These are phyloP conservation scores for Bothriochloa decipiens DNA, from an alignment of 176 grass and related monocot species.

Conservation along the genomic window DNA sequence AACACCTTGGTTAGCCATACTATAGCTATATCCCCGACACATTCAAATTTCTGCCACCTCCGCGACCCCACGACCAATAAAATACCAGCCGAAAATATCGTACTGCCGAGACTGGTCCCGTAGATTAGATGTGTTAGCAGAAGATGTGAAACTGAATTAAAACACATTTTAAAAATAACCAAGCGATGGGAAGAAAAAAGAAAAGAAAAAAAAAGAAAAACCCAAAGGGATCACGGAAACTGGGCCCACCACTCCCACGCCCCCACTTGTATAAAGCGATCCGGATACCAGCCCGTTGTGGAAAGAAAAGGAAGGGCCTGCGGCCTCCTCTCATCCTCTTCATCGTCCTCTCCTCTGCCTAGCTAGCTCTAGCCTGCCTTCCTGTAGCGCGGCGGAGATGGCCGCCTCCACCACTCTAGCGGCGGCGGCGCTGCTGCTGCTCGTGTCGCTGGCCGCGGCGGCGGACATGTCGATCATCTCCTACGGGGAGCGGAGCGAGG, in stretches of 20 bases:
- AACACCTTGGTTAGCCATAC: too few relatives aligned
- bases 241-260: constrained; percentile 39
- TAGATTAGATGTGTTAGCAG: neutral
- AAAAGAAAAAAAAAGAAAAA: neutral
- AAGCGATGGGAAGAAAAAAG: neutral
- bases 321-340: neutral
- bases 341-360: neutral
- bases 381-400: constrained; percentile 29
- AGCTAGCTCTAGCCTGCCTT: too few relatives aligned
- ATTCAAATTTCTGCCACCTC: too few relatives aligned
- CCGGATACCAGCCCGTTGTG: neutral
- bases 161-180: too few relatives aligned
- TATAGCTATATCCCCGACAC: too few relatives aligned
- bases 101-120: neutral
- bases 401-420: constrained; percentile 17
- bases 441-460: constrained; percentile 32
- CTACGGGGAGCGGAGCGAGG: constrained; percentile 77
- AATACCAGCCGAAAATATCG: constrained; percentile 31
- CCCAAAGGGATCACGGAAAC: constrained; percentile 32
- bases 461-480: constrained; percentile 72
- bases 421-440: constrained; percentile 27
- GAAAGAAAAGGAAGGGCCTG: constrained; percentile 20
- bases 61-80: constrained; percentile 6
- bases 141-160: neutral
- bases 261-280: constrained; percentile 70